Evolutionary conservation across 208 protist genomes (phyloP), one percentile per base, ranked within the genome.

Genomic region (Trypanosomatidae sp.): DNA sequence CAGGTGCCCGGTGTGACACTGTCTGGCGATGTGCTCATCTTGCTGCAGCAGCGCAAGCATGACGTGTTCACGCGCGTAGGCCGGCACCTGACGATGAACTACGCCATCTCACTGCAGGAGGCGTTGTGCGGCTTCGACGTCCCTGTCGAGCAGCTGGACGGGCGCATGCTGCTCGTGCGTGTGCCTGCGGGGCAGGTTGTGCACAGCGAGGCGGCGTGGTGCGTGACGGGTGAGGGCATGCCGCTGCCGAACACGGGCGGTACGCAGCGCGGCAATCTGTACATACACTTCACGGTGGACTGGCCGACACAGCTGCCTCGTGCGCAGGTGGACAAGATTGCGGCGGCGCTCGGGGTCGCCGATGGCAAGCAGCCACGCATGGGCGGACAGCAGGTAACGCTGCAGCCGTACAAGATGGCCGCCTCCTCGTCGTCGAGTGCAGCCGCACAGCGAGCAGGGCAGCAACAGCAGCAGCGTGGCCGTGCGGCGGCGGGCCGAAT

Each of bases 1-100:
- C 83, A 98, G 53, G 51, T 68, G 33, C 86, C 84, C 1, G 83
- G 75, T 25, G 56, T 94, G 33, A 57, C 65, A 0, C 52, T 86
- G 5, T 71, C 96, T 32, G 97, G 96, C 13, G 96, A 99, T 56
- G 81, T 99, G 37, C 64, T 99, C 24, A 91, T 99, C 43, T 72
- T 98, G 4, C 47, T 99, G 0, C 50, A 77, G 10, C 64, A 97
- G 53, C 86, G 93, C 51, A 55, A 80, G 41, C 97, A 99, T 61
- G 35, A 66, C 18, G 21, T 79, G 8, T 99, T 98, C 56, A 56
- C 71, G 11, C 78, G 97, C 39, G 49, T 94, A 2, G 95, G 87
- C 23, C 51, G 78, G n/a, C 91, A 98, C 60, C 74, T 99, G 0
- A 25, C 95, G 45, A 91, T 97, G 55, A 56, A 78, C 16, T 65